Percentiles rank a stretch among this genome's conserved stretches.
These are phyloP conservation scores for Neoconidiobolus thromboides DNA, from an alignment of 371 early-diverging fungal species.

Conservation along the genomic window DNA sequence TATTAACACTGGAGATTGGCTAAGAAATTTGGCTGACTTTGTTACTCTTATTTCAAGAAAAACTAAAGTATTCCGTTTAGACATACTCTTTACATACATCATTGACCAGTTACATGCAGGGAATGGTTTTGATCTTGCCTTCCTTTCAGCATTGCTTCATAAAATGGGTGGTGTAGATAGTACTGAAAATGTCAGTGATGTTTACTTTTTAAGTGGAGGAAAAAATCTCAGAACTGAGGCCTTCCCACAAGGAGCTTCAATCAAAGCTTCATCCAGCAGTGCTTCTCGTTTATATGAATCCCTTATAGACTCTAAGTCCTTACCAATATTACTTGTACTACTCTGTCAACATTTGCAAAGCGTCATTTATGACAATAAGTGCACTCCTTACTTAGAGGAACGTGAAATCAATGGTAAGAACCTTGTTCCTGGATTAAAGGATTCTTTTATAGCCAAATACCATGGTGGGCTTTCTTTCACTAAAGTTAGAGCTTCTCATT, in stretches of 20 bases:
- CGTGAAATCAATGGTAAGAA: neutral
- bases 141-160: slow-evolving; percentile 51
- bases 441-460: neutral
- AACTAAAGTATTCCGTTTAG: slow-evolving; percentile 37
- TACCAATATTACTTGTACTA: neutral
- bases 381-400: too few species aligned
- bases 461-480: neutral
- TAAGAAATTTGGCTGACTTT: slow-evolving; percentile 45
- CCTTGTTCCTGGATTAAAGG: neutral
- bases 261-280: slow-evolving; percentile 30
- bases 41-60: slow-evolving; percentile 47
- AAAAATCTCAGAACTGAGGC: slow-evolving; percentile 32
- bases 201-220: slow-evolving; percentile 46
- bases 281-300: slow-evolving; percentile 33
- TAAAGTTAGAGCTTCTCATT: neutral
- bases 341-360: neutral
- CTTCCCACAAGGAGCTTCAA: slow-evolving; percentile 23
- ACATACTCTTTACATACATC: slow-evolving; percentile 41
- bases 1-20: slow-evolving; percentile 20
- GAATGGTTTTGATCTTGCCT: slow-evolving; percentile 26
- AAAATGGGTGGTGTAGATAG: slow-evolving; percentile 54
- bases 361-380: neutral
- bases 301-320: slow-evolving; percentile 23
- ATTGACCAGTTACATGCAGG: slow-evolving; percentile 31
- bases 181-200: slow-evolving; percentile 29